phyloP scores from a whole-genome alignment of 148 eudicot genomes.

The Chenopodium berlandieri region DNA sequence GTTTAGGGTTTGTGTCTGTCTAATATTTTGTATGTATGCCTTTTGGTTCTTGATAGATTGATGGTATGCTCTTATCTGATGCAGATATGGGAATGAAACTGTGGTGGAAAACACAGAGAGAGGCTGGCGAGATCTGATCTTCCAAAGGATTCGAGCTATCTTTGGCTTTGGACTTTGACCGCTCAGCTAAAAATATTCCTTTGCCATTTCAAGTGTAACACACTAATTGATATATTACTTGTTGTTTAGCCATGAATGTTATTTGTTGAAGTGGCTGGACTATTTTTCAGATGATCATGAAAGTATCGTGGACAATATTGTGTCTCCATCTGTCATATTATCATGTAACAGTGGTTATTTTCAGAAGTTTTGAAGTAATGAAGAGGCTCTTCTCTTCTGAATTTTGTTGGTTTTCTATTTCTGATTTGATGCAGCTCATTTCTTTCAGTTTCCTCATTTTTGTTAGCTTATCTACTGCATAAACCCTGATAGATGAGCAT shows the following conservation, averaged over 20 bases:
- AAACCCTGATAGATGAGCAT: too few relatives aligned
- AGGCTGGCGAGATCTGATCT: conserved; percentile 97
- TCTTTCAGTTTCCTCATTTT: not conserved
- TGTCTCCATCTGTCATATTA: not conserved
- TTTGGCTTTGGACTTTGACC: conserved; percentile 91
- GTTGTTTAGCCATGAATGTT: conserved; percentile 16
- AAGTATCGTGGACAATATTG: not conserved
- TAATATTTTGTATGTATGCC: not conserved
- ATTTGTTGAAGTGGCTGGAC: conserved; percentile 23
- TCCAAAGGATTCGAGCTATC: conserved; percentile 85
- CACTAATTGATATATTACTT: not conserved
- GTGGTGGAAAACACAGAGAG: conserved; percentile 98
- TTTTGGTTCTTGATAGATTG: not conserved
- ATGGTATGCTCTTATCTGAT: not conserved
- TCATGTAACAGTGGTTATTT: not conserved
- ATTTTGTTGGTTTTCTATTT: not conserved
- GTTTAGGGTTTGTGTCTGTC: not conserved
- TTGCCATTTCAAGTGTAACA: not conserved
- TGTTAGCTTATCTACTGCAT: not conserved
- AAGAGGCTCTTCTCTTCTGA: not conserved
- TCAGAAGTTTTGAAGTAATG: not conserved
- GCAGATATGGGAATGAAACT: conserved; percentile 94
- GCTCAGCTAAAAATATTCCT: not conserved
- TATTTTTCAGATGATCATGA: not conserved
- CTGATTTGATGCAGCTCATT: not conserved